Base-by-base conservation (phyloP, 2,329 filamentous ascomycete genomes). In the Hypoxylon sp. region DNA sequence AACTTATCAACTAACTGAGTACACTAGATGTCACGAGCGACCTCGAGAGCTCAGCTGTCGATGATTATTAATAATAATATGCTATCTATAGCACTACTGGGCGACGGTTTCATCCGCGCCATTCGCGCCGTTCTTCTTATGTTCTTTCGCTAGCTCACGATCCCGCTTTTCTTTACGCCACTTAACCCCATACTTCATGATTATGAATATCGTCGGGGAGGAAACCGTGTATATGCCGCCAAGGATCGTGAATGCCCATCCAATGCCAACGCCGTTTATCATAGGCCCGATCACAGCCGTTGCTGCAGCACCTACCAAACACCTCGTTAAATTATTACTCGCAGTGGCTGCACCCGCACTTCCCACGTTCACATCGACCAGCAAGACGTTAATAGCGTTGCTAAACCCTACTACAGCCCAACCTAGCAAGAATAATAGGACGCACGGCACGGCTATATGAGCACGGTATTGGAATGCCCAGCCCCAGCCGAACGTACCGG, bases 291-390 rank as follows among this genome's bases (percentile, higher is more conserved):
- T 80, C 19, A 82, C 70, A 0, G 81, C 82, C 5, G 81, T 82
- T 29, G 80, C 81, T 0, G 76, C 79, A 0, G 84, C 84, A 10
- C 82, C 83, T 19, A 85, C 73, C 19, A 81, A 70, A 63, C 83
- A 85, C 17, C 84, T 71, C 0, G 81, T 79, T 4, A 86, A 66
- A 60, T 85, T 85, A 61, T 81, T 83, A 0, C 81, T 79, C 0
- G 83, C 83, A 0, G 82, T 84, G 1, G 83, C 83, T 2, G 80
- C 78, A 0, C 81, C 81, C 0, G 83, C 81, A 2, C 77, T 77
- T 0, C 75, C 75, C 0, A 80, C 80, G 69, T 84, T 82, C 13
- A 86, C 74, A 67, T 86, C 84, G 1, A 85, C 79, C 10, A 85
- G 75, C 17, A 86, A 74, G 0, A 81, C 80, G 60, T 77, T 81